Percentiles rank a stretch among this genome's conserved stretches.
These are phyloP conservation scores for Mycena albidolilacea DNA, from an alignment of 768 basidiomycete genomes.

Conservation along the genomic window DNA sequence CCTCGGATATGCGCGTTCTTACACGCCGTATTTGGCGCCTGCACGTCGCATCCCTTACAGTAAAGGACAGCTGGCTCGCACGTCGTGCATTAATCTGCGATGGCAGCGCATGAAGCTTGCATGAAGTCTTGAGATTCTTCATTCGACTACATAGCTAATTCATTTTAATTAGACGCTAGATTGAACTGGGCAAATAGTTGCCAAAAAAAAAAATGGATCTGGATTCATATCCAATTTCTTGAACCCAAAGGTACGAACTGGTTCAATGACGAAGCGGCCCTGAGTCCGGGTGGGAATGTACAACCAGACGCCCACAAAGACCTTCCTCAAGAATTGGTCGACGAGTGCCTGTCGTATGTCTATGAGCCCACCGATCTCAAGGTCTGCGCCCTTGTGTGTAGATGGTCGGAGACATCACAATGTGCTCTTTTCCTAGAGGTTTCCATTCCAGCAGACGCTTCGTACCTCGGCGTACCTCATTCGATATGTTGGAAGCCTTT, in stretches of 20 bases:
- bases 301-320: too few relatives aligned
- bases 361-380: background rate
- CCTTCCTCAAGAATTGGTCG: background rate
- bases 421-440: background rate
- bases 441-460: background rate
- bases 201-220: too few relatives aligned
- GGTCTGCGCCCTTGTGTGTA: background rate
- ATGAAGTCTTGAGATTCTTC: background rate
- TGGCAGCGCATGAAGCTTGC: too few relatives aligned
- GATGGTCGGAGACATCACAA: background rate
- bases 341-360: background rate
- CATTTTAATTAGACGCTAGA: background rate
- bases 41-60: background rate
- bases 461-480: too few relatives aligned
- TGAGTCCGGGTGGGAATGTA: too few relatives aligned
- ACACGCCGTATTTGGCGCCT: background rate
- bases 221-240: too few relatives aligned
- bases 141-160: constrained; percentile 5
- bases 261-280: too few relatives aligned
- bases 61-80: background rate
- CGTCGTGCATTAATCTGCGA: background rate
- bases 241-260: too few relatives aligned
- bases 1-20: background rate
- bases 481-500: too few relatives aligned
- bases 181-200: background rate